Base-by-base conservation (phyloP, 371 early-diverging fungal species). In the Mortierella sp. region DNA sequence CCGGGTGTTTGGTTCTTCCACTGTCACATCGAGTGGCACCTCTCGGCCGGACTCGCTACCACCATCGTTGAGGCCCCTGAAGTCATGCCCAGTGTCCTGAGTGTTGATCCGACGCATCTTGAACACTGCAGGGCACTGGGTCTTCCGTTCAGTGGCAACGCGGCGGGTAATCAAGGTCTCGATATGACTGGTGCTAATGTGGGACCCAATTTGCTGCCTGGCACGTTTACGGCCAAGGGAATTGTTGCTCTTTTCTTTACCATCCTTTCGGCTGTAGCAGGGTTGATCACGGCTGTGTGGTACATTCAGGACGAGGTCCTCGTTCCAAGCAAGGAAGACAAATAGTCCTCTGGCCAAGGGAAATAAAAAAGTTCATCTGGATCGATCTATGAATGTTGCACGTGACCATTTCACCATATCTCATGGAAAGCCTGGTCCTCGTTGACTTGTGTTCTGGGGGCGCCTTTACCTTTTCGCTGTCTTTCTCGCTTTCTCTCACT, bases 21-120 rank as follows among this genome's bases (percentile, higher is more conserved):
- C 85, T 96, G 96, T 82, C 96, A 96, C 76, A 93, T 95, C 52
- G 91, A 91, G 79, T 94, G 94, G 94, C 96, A 96, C 87, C 77
- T 90, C 47, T 87, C 86, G 43, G 82, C 93, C 52, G 94, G 94
- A 64, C 80, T 93, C 61, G 88, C 88, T 73, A 73, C 69, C 64
- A 80, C 89, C n/a, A 79, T 95, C 70, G 87, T 94, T 52, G 94
- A 91, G 77, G 94, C 93, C 4, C 95, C 95, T 16, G 86, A 88
- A 24, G 31, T 70, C 37, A 81, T 92, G 41, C 90, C 90, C 11
- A 68, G 58, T 24, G 47, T 74, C 37, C 45, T 75, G 61, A 77
- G 64, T 64, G 37, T 78, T 37, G 73, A 72, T 41, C 83, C 39
- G 6, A 29, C 66, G 8, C 83, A 83, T 67, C 39, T 50, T 52